These are phyloP conservation scores for Xanthoconium separans DNA, from an alignment of 1,284 basidiomycete genomes.

Conservation along the genomic window DNA sequence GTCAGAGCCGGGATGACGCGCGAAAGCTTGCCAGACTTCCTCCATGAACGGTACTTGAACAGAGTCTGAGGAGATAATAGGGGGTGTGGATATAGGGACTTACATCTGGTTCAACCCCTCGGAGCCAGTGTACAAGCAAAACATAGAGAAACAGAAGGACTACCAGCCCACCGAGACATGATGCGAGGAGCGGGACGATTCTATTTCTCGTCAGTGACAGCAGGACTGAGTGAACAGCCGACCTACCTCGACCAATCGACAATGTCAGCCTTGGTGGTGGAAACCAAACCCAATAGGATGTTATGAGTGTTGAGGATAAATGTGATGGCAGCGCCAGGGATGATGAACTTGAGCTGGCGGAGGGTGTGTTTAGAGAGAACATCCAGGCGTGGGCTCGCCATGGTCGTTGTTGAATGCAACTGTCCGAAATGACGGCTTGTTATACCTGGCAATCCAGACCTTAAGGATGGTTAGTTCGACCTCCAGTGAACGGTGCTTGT, in stretches of 20 bases:
- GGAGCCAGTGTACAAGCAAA: slow-evolving; percentile 59
- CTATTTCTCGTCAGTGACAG: slow-evolving; percentile 34
- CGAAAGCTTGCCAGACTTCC: slow-evolving; percentile 57
- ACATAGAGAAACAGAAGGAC: slow-evolving; percentile 71
- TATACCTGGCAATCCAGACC: neutral
- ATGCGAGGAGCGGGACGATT: slow-evolving; percentile 47
- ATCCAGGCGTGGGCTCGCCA: slow-evolving; percentile 16
- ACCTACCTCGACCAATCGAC: slow-evolving; percentile 53
- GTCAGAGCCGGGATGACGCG: slow-evolving; percentile 65
- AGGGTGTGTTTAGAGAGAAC: slow-evolving; percentile 48
- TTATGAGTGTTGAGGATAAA: slow-evolving; percentile 57
- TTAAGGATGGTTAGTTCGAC: neutral
- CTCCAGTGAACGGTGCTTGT: too few species aligned
- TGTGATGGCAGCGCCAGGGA: slow-evolving; percentile 63
- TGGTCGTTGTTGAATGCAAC: slow-evolving; percentile 3
- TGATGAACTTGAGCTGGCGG: slow-evolving; percentile 68
- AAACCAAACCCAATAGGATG: slow-evolving; percentile 46
- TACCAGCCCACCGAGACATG: slow-evolving; percentile 55
- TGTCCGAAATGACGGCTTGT: too few species aligned
- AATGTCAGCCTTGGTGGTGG: slow-evolving; percentile 25
- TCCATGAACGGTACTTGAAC: slow-evolving; percentile 62
- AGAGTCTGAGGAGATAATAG: slow-evolving; percentile 1
- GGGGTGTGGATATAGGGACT: slow-evolving; percentile 27
- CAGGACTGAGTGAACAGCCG: neutral
- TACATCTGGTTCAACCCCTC: slow-evolving; percentile 67